These are phyloP conservation scores for Aegilops speltoides DNA, from an alignment of 176 grass and related monocot species.

Conservation along the genomic window DNA sequence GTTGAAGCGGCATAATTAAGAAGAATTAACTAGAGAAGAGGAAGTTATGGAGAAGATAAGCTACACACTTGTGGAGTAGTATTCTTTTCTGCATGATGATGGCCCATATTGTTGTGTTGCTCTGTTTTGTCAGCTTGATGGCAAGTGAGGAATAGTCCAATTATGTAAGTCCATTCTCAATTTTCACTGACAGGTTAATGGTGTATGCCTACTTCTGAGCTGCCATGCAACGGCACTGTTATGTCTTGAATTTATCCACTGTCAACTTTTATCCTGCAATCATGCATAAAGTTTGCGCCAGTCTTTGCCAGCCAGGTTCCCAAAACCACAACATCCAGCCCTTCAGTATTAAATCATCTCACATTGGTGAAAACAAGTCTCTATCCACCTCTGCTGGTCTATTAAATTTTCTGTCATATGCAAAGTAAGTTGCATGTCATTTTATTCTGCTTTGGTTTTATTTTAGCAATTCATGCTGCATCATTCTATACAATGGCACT, in stretches of 20 bases:
- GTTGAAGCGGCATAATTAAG: not conserved
- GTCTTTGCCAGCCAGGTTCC: slow-evolving; percentile 26
- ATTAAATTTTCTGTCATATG: slow-evolving; percentile 45
- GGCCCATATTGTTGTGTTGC: not conserved
- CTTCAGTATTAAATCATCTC: slow-evolving; percentile 43
- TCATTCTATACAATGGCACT: no score
- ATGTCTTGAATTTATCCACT: slow-evolving; percentile 55
- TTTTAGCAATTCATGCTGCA: not conserved
- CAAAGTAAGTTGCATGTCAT: slow-evolving; percentile 44
- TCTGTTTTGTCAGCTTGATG: slow-evolving; percentile 3
- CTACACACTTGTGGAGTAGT: not conserved
- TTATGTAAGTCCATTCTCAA: slow-evolving; percentile 13
- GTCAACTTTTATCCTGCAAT: slow-evolving; percentile 39
- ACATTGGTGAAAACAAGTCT: slow-evolving; percentile 36
- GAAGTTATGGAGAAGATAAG: not conserved
- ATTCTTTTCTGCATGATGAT: not conserved
- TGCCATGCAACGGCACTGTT: slow-evolving; percentile 45
- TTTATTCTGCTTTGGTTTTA: slow-evolving; percentile 7
- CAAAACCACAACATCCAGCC: slow-evolving; percentile 33
- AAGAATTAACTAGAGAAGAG: not conserved
- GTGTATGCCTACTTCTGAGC: slow-evolving; percentile 43
- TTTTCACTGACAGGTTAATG: slow-evolving; percentile 41
- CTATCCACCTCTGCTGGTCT: slow-evolving; percentile 28
- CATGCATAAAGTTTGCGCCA: slow-evolving; percentile 57
- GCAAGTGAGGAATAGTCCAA: not conserved